These are phyloP conservation scores for Globisporangium nagaii DNA, from an alignment of 352 stramenopile genomes.

Conservation along the genomic window DNA sequence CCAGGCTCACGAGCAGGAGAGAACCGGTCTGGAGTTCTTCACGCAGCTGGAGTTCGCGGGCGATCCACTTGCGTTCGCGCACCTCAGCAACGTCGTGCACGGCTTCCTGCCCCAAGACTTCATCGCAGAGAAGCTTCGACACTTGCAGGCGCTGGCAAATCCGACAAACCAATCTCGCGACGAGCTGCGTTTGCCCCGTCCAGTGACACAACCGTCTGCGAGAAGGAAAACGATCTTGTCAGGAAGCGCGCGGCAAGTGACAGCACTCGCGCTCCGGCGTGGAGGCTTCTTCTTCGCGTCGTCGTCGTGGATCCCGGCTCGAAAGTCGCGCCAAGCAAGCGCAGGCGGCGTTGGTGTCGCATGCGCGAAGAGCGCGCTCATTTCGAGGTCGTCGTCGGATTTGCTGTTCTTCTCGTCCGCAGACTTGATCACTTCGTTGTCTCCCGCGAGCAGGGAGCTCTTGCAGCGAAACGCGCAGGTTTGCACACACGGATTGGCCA, in stretches of 20 bases:
- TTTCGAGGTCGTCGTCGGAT: conserved; percentile 33
- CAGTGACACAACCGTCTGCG: background rate
- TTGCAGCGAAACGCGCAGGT: conserved; percentile 36
- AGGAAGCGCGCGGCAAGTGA: background rate
- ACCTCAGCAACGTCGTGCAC: conserved; percentile 41
- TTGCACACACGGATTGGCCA: conserved; percentile 1
- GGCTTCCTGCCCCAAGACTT: conserved; percentile 43
- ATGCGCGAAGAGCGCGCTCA: conserved; percentile 40
- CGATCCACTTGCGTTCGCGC: conserved; percentile 41
- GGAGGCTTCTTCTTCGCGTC: conserved; percentile 48
- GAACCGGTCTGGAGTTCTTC: conserved; percentile 40
- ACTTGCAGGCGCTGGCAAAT: background rate
- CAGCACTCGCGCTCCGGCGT: conserved; percentile 23
- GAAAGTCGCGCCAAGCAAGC: conserved; percentile 17
- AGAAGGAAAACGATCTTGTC: background rate
- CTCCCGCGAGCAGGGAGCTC: conserved; percentile 20
- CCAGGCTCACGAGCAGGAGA: conserved; percentile 14
- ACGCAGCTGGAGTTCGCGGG: conserved; percentile 41
- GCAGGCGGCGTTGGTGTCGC: conserved; percentile 13
- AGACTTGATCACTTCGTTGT: conserved; percentile 32
- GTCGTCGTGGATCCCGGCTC: conserved; percentile 46
- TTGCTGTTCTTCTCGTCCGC: conserved; percentile 44
- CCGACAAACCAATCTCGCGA: background rate
- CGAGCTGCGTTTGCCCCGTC: background rate
- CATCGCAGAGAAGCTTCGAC: conserved; percentile 17